A percentile compares a stretch with the other conserved stretches of the same genome.
These are phyloP conservation scores for Penicillium mononematosum DNA, from an alignment of 495 filamentous ascomycete genomes.

Conservation along the genomic window DNA sequence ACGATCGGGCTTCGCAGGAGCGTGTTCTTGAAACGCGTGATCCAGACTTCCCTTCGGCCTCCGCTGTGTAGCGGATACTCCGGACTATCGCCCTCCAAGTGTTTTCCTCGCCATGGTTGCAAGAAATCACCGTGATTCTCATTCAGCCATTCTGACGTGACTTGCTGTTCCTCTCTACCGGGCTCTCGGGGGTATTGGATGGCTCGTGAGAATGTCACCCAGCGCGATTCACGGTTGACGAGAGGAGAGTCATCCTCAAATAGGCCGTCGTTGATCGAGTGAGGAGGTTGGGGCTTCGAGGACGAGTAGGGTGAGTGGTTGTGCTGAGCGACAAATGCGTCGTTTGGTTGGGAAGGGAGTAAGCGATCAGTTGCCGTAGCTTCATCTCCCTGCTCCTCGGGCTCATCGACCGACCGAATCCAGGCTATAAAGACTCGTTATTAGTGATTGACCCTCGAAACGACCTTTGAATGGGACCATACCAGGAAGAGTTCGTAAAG, in stretches of 20 bases:
- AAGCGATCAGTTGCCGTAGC: conserved; percentile 34
- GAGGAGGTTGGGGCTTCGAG: conserved; percentile 23
- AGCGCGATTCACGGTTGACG: conserved; percentile 51
- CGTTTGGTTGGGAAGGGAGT: conserved; percentile 47
- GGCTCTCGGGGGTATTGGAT: conserved; percentile 53
- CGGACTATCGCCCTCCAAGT: conserved; percentile 37
- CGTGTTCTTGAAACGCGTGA: conserved; percentile 54
- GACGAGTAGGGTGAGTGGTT: conserved; percentile 52
- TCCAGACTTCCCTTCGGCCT: conserved; percentile 51
- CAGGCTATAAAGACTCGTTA: conserved; percentile 28
- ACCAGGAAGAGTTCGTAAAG: conserved; percentile 37
- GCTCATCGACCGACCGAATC: conserved; percentile 38
- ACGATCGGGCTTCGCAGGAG: conserved; percentile 79
- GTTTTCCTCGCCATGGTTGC: conserved; percentile 55
- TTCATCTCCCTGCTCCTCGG: conserved; percentile 30
- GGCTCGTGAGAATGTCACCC: conserved; percentile 57
- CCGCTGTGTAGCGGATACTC: conserved; percentile 48
- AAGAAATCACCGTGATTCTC: conserved; percentile 56
- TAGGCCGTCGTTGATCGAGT: conserved; percentile 6
- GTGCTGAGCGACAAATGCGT: conserved; percentile 58
- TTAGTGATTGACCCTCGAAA: conserved; percentile 11
- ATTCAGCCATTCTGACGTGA: conserved; percentile 59
- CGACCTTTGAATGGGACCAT: conserved; percentile 7
- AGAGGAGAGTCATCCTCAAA: conserved; percentile 11
- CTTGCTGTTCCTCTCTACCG: conserved; percentile 47